Conservation (phyloP, 208 protist species). For the Trypanosoma grayi region DNA sequence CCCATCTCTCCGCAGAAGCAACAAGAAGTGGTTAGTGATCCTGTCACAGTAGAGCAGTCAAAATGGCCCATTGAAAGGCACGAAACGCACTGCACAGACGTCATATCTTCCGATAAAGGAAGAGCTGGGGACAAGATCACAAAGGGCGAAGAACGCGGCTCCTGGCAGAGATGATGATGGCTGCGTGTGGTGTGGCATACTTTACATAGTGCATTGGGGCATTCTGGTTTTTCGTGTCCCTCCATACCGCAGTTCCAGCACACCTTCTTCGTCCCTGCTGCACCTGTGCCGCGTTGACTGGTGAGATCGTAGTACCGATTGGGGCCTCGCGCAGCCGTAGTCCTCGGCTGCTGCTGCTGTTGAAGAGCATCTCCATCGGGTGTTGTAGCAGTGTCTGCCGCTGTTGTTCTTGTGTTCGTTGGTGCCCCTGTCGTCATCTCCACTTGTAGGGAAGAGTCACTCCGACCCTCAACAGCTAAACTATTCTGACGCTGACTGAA, state of each 20-base stretch:
- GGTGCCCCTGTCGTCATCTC: slow-evolving; percentile 25
- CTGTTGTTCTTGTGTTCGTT: slow-evolving; percentile 1
- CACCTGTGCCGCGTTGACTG: slow-evolving; percentile 25
- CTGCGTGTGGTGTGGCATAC: slow-evolving; percentile 51
- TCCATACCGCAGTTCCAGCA: slow-evolving; percentile 83
- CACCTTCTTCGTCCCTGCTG: slow-evolving; percentile 40
- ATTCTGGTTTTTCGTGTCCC: slow-evolving; percentile 81
- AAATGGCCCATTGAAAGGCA: slow-evolving; percentile 63
- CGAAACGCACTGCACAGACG: slow-evolving; percentile 52
- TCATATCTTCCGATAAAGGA: slow-evolving; percentile 34
- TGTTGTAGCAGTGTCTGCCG: neutral
- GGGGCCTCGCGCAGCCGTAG: slow-evolving; percentile 8
- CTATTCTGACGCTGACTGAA: neutral
- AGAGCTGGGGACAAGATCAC: slow-evolving; percentile 31
- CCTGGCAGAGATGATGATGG: slow-evolving; percentile 35
- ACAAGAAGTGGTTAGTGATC: slow-evolving; percentile 28
- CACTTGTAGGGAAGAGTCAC: neutral
- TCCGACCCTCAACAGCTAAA: neutral
- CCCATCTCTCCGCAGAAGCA: slow-evolving; percentile 61
- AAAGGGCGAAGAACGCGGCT: slow-evolving; percentile 44
- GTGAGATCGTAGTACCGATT: slow-evolving; percentile 68
- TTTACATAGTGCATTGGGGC: slow-evolving; percentile 68
- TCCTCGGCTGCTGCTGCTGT: neutral
- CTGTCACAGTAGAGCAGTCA: slow-evolving; percentile 37
- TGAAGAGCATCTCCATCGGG: slow-evolving; percentile 1